phyloP scores from a whole-genome alignment of 345 rosid genomes.

The Boechera divaricarpa region DNA sequence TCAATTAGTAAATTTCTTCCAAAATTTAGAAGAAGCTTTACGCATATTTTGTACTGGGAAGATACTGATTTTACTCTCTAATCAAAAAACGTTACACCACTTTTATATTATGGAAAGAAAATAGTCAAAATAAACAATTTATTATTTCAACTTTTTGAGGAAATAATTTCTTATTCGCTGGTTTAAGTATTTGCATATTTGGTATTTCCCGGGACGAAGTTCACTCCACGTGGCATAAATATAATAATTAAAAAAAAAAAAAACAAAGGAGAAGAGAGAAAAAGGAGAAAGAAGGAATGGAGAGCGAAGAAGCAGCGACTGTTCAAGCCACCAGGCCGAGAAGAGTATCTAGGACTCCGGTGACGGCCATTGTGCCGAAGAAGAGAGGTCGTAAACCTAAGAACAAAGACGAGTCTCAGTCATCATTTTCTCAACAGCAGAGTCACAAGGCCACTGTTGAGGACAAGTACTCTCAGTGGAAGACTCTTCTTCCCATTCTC shows the following conservation, averaged over 20 bases:
- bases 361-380: slow-evolving; percentile 49
- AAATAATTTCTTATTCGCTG: background rate
- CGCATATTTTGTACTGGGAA: background rate
- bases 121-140: too few relatives aligned
- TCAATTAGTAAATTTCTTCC: background rate
- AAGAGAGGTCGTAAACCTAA: slow-evolving; percentile 75
- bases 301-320: slow-evolving; percentile 37
- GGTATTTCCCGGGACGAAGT: background rate
- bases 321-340: slow-evolving; percentile 17
- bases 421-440: slow-evolving; percentile 39
- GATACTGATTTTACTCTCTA: too few relatives aligned
- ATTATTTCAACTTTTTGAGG: background rate
- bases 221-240: slow-evolving; percentile 4
- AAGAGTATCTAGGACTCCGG: slow-evolving; percentile 12
- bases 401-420: slow-evolving; percentile 57
- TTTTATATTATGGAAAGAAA: too few relatives aligned
- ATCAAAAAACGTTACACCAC: too few relatives aligned
- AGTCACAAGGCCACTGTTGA: slow-evolving; percentile 61
- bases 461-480: slow-evolving; percentile 85
- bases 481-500: slow-evolving; percentile 86
- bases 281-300: slow-evolving; percentile 10
- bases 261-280: background rate
- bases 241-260: background rate
- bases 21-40: background rate
- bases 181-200: background rate